Evolutionary conservation across 495 filamentous ascomycete genomes (phyloP).

Genomic region (Xylaria curta): DNA sequence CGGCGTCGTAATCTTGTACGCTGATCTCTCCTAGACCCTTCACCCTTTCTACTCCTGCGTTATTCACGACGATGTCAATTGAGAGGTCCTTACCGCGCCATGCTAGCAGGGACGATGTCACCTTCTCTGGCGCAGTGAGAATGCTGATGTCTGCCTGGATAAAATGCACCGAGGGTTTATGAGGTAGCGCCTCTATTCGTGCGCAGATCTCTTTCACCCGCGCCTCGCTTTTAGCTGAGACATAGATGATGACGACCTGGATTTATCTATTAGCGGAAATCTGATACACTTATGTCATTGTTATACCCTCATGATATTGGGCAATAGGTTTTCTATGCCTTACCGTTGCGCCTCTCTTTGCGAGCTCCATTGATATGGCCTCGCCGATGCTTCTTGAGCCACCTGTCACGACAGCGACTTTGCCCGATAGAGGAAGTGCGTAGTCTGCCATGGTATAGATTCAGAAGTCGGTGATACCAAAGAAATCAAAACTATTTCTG

Average conservation of each 20-base stretch:
- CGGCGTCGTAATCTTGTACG: conserved; percentile 64
- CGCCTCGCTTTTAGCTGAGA: conserved; percentile 45
- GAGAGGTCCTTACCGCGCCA: conserved; percentile 38
- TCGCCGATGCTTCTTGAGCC: conserved; percentile 73
- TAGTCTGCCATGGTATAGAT: conserved; percentile 29
- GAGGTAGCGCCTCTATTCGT: conserved; percentile 41
- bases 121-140: conserved; percentile 21
- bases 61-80: conserved; percentile 69
- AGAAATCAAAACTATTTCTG: not conserved
- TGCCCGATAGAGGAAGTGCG: conserved; percentile 30
- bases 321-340: not conserved
- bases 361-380: conserved; percentile 76
- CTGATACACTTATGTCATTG: not conserved
- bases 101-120: conserved; percentile 9
- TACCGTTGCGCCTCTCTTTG: conserved; percentile 69
- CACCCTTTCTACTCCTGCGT: conserved; percentile 59
- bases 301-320: not conserved
- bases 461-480: not conserved
- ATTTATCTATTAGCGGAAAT: not conserved
- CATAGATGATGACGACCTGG: conserved; percentile 52
- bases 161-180: conserved; percentile 29
- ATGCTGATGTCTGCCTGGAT: conserved; percentile 29
- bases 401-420: conserved; percentile 62
- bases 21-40: conserved; percentile 58
- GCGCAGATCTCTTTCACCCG: conserved; percentile 40